Conservation (phyloP, 495 filamentous ascomycete genomes). For the Trichoderma virens region DNA sequence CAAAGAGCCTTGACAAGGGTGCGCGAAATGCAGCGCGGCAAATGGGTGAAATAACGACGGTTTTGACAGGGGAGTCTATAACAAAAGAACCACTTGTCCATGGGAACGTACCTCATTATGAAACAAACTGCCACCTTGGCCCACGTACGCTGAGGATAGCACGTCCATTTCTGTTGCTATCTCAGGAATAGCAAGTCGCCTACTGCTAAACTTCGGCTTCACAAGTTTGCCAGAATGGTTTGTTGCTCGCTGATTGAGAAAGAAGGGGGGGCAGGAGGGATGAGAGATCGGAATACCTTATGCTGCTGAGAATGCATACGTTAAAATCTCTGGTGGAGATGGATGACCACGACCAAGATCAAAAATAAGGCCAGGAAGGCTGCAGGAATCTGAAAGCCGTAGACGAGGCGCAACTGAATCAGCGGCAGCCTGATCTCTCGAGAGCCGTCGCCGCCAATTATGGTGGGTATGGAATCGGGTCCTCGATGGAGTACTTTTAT, state of each 20-base stretch:
- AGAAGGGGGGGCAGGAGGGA: background rate
- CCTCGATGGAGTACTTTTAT: too few relatives aligned
- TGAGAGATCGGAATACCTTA: background rate
- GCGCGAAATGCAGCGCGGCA: background rate
- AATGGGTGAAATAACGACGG: background rate
- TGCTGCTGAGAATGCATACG: slow-evolving; percentile 8
- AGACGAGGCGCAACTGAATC: background rate
- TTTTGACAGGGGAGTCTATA: background rate
- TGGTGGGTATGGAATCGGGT: background rate
- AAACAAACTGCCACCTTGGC: background rate
- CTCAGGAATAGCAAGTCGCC: background rate
- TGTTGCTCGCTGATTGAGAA: background rate
- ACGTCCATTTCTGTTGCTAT: background rate
- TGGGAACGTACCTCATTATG: background rate
- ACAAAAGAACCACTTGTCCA: background rate
- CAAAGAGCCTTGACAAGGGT: background rate
- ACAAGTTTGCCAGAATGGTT: background rate
- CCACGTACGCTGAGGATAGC: background rate
- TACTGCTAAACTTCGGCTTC: background rate
- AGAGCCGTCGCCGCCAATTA: background rate
- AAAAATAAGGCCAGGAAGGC: background rate
- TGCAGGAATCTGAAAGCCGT: background rate
- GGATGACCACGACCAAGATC: background rate
- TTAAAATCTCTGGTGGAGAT: background rate
- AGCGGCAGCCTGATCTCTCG: background rate